These are phyloP conservation scores for Pseudogymnoascus pannorum DNA, from an alignment of 2,329 filamentous ascomycete genomes.

Conservation along the genomic window DNA sequence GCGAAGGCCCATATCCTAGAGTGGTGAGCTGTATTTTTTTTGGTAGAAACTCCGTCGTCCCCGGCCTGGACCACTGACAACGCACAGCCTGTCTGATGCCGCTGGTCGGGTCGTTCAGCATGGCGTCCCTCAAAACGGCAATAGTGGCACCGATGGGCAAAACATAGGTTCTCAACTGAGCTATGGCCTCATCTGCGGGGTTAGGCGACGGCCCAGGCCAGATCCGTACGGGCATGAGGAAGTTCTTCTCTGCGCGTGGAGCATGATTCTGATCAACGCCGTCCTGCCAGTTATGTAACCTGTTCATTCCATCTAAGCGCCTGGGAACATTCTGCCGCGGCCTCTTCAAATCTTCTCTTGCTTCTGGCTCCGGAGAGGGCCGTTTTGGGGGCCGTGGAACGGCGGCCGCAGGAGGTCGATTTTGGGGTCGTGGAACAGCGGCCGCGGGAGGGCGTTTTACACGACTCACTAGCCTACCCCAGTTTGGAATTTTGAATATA, in stretches of 20 bases:
- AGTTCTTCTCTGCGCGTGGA: background rate
- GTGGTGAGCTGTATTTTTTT: background rate
- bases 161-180: background rate
- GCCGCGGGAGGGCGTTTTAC: background rate
- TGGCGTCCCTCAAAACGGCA: background rate
- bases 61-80: background rate
- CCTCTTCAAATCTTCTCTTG: background rate
- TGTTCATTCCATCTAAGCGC: background rate
- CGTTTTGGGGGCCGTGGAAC: background rate
- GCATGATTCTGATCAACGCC: background rate
- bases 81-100: background rate
- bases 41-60: background rate
- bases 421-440: no score
- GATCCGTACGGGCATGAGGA: background rate
- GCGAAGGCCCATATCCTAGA: background rate
- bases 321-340: background rate
- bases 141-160: background rate
- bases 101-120: background rate
- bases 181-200: background rate
- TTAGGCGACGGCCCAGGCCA: background rate
- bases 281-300: background rate
- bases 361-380: background rate
- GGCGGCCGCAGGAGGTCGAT: background rate
- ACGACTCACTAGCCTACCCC: background rate
- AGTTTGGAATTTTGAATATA: background rate